phyloP scores from a whole-genome alignment of 257 asterid genomes.

The Nicotiana tabacum region DNA sequence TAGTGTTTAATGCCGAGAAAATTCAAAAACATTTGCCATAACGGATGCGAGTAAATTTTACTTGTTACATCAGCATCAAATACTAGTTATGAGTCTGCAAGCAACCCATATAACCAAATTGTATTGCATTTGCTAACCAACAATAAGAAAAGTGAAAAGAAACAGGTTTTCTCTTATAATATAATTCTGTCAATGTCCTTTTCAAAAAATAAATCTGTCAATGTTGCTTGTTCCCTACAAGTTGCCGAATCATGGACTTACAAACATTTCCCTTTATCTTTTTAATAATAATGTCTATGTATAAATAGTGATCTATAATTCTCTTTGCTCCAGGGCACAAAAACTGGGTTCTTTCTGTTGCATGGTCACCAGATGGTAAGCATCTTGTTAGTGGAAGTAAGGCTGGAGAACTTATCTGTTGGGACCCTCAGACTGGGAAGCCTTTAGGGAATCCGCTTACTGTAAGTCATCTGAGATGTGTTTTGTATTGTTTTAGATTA shows the following conservation, averaged over 20 bases:
- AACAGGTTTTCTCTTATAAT: neutral
- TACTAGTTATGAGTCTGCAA: neutral
- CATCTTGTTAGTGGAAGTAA: conserved; percentile 94
- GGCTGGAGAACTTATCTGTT: conserved; percentile 80
- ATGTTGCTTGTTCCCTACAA: neutral
- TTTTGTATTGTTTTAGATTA: neutral
- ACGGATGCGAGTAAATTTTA: too few relatives aligned
- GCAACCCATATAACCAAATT: neutral
- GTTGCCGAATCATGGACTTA: neutral
- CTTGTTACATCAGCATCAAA: neutral
- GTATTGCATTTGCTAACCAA: neutral
- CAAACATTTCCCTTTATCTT: neutral
- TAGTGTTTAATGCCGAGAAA: too few relatives aligned
- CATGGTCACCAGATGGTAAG: conserved; percentile 94
- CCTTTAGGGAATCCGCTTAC: conserved; percentile 68
- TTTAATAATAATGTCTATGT: neutral
- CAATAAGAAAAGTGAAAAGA: neutral
- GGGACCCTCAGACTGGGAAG: conserved; percentile 84
- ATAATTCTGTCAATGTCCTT: neutral
- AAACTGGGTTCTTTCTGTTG: conserved; percentile 92
- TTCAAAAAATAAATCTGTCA: neutral
- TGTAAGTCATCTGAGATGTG: conserved; percentile 32
- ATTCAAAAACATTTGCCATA: too few relatives aligned
- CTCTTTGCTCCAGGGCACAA: conserved; percentile 59
- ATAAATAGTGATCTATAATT: neutral